Conservation (phyloP, 1,139 yeast genomes). For the Yamadazyma pseudoaaseri region DNA sequence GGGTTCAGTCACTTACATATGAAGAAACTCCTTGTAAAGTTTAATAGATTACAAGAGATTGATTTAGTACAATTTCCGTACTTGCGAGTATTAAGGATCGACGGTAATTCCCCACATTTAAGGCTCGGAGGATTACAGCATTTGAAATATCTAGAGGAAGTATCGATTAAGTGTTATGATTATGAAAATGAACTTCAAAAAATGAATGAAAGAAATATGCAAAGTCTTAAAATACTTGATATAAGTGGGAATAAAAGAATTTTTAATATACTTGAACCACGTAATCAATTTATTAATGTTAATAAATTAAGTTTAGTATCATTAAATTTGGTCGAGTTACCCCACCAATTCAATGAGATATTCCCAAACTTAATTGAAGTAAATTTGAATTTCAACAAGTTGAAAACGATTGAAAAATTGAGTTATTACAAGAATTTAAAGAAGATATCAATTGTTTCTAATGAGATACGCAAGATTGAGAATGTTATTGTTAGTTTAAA, state of each 20-base stretch:
- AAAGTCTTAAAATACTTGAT: conserved; percentile 31
- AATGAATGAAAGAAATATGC: conserved; percentile 15
- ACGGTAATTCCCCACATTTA: conserved; percentile 30
- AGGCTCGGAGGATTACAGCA: conserved; percentile 22
- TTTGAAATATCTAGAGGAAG: conserved; percentile 38
- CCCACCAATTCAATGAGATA: conserved; percentile 29
- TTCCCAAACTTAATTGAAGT: conserved; percentile 50
- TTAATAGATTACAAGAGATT: conserved; percentile 34
- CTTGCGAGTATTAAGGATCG: conserved; percentile 46
- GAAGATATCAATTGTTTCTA: conserved; percentile 46
- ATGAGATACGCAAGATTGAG: conserved; percentile 36
- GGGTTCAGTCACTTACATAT: conserved; percentile 28
- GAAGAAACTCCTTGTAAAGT: conserved; percentile 44
- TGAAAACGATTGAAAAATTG: conserved; percentile 30
- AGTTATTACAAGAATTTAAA: conserved; percentile 31
- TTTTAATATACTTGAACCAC: conserved; percentile 4
- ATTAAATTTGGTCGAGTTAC: conserved; percentile 37
- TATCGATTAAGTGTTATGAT: conserved; percentile 40
- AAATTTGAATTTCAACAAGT: conserved; percentile 50
- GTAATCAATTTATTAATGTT: conserved; percentile 31
- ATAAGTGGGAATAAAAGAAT: conserved; percentile 35
- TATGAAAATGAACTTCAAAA: conserved; percentile 16
- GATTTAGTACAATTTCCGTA: conserved; percentile 34
- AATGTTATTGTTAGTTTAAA: conserved; percentile 31
- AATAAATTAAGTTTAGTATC: conserved; percentile 44